Base-by-base conservation (phyloP, 176 grass and related monocot species). In the Phragmites australis region DNA sequence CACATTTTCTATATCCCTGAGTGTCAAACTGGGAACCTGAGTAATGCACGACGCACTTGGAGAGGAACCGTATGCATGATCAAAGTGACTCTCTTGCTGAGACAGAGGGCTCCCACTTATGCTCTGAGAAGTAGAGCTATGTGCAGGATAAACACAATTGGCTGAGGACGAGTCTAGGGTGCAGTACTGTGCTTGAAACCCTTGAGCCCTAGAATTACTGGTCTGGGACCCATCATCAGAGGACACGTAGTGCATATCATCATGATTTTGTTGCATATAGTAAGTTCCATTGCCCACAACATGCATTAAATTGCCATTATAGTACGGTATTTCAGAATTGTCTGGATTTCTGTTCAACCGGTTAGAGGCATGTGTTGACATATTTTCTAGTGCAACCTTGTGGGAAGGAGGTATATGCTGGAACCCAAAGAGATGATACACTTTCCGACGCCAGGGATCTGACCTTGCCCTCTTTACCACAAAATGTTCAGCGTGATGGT, bases 111-210 rank as follows among this genome's bases (percentile, higher is more conserved):
- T 97, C 56, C 89, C 82, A 78, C 78, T 91, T 63, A 8, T 58
- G 78, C 70, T 87, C 27, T 86, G 88, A 65, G 88, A 91, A 53
- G 89, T 76, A 68, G 86, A 94, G 61, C 89, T 87, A 39, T 86
- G 77, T 57, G 53, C 40, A n/a, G 83, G 65, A 91, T 91, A 92
- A 67, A 76, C 74, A 77, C 76, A 84, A 67, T 82, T 46, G 44
- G 80, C 66, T 6, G 76, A 71, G 60, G 94, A 97, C 0, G 95
- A 98, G 21, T 98, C 92, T 39, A 98, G 86, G 70, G 95, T 98
- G 93, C 84, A 85, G 78, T 87, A 94, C 54, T 63, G 87, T 81
- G 70, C 37, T 75, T 89, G 61, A 75, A 81, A 75, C 41, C 34
- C 64, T 65, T 83, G 75, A 76, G 55, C 26, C 47, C 73, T 79